Conservation (phyloP, 23 red algal genomes). For the Gracilaria vermiculophylla region DNA sequence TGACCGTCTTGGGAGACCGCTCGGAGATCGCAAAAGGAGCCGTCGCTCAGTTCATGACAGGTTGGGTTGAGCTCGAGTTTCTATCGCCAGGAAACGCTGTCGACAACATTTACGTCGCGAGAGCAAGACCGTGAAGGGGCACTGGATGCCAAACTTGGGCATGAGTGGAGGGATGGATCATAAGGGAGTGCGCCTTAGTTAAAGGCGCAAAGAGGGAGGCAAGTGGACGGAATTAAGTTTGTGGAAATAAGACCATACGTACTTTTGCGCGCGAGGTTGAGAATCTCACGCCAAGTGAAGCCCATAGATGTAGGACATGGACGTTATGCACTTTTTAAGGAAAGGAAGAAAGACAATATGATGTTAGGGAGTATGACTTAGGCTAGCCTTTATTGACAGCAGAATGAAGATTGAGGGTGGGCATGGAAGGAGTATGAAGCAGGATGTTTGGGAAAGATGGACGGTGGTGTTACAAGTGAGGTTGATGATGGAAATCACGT, state of each 20-base stretch:
- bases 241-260: too few relatives aligned
- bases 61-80: background rate
- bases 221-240: background rate
- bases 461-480: too few relatives aligned
- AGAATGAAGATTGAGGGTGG: too few relatives aligned
- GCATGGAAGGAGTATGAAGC: too few relatives aligned
- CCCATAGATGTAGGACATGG: too few relatives aligned
- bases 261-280: too few relatives aligned
- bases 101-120: background rate
- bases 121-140: background rate
- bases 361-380: too few relatives aligned
- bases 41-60: constrained; percentile 30
- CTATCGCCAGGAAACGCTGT: background rate
- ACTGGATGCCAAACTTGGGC: background rate
- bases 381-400: background rate
- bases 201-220: background rate
- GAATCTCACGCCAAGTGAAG: too few relatives aligned
- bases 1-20: constrained; percentile 31
- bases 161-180: background rate
- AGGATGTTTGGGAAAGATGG: too few relatives aligned
- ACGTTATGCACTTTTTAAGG: too few relatives aligned
- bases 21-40: constrained; percentile 10
- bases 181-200: too few relatives aligned
- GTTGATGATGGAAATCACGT: background rate
- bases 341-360: too few relatives aligned